Evolutionary conservation across 345 rosid genomes (phyloP).

Genomic region (Moringa oleifera): DNA sequence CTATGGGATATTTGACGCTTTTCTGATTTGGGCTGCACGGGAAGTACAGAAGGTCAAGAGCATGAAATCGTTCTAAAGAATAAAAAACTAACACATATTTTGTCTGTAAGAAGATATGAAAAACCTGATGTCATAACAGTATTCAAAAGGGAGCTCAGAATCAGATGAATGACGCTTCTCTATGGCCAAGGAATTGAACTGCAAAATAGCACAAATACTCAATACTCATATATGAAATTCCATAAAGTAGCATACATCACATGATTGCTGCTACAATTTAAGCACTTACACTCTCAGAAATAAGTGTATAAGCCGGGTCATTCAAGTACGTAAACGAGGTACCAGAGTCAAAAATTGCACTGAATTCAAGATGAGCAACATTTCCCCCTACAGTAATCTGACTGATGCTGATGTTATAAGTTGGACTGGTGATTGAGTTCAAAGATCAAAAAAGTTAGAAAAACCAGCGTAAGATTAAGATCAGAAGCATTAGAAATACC

Average conservation of each 20-base stretch:
- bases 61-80: slow-evolving; percentile 4
- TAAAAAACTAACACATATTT: slow-evolving; percentile 2
- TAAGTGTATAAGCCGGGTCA: slow-evolving; percentile 58
- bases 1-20: slow-evolving; percentile 31
- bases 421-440: slow-evolving; percentile 48
- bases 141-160: slow-evolving; percentile 61
- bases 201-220: slow-evolving; percentile 21
- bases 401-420: slow-evolving; percentile 72
- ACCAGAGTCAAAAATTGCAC: slow-evolving; percentile 88
- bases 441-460: slow-evolving; percentile 9
- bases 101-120: slow-evolving; percentile 7
- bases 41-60: slow-evolving; percentile 2
- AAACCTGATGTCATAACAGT: slow-evolving; percentile 74
- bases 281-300: slow-evolving; percentile 62
- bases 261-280: background rate
- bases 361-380: slow-evolving; percentile 42
- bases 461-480: background rate
- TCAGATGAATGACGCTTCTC: slow-evolving; percentile 39
- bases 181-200: slow-evolving; percentile 57
- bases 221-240: background rate
- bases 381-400: slow-evolving; percentile 57
- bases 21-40: slow-evolving; percentile 36
- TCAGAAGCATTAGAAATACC: background rate
- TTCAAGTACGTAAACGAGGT: slow-evolving; percentile 91
- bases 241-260: slow-evolving; percentile 3